Evolutionary conservation across 2,329 filamentous ascomycete genomes (phyloP).

Genomic region (Gnomoniopsis smithogilvyi): DNA sequence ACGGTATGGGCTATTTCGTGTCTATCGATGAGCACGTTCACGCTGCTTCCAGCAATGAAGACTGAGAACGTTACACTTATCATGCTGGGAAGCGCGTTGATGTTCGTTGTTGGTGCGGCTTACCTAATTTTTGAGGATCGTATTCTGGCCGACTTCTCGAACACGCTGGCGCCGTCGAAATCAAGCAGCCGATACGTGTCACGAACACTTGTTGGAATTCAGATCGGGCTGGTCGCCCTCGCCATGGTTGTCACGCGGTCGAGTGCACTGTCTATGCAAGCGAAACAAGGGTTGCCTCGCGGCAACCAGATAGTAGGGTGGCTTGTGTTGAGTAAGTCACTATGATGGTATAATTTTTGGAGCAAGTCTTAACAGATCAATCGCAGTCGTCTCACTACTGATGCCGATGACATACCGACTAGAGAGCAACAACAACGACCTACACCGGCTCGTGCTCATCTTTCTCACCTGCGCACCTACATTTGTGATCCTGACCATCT

Average conservation of each 20-base stretch:
- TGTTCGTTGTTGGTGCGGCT: slow-evolving; percentile 70
- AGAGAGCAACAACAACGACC: slow-evolving; percentile 80
- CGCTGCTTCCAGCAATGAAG: slow-evolving; percentile 83
- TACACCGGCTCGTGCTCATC: slow-evolving; percentile 82
- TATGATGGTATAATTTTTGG: slow-evolving; percentile 4
- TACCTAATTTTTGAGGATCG: slow-evolving; percentile 79
- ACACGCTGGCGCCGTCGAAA: slow-evolving; percentile 22
- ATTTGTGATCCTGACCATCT: slow-evolving; percentile 95
- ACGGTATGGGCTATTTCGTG: slow-evolving; percentile 75
- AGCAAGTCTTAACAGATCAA: slow-evolving; percentile 14
- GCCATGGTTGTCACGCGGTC: slow-evolving; percentile 84
- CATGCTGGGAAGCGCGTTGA: slow-evolving; percentile 70
- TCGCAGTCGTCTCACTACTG: slow-evolving; percentile 65
- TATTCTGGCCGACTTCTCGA: slow-evolving; percentile 43
- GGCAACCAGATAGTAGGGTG: slow-evolving; percentile 89
- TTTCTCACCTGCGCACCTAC: slow-evolving; percentile 91
- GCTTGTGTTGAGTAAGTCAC: slow-evolving; percentile 64
- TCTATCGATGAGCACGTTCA: slow-evolving; percentile 84
- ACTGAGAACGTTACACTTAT: slow-evolving; percentile 72
- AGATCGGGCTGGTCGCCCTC: slow-evolving; percentile 75
- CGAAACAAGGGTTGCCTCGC: slow-evolving; percentile 76
- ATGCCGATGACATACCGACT: slow-evolving; percentile 80
- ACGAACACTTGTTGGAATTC: slow-evolving; percentile 61
- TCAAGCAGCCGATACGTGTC: slow-evolving; percentile 43
- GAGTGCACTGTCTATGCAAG: slow-evolving; percentile 79